Evolutionary conservation across 2,329 filamentous ascomycete species (phyloP), one percentile per base, ranked within the genome.

Genomic region (Epicoccum nigrum): DNA sequence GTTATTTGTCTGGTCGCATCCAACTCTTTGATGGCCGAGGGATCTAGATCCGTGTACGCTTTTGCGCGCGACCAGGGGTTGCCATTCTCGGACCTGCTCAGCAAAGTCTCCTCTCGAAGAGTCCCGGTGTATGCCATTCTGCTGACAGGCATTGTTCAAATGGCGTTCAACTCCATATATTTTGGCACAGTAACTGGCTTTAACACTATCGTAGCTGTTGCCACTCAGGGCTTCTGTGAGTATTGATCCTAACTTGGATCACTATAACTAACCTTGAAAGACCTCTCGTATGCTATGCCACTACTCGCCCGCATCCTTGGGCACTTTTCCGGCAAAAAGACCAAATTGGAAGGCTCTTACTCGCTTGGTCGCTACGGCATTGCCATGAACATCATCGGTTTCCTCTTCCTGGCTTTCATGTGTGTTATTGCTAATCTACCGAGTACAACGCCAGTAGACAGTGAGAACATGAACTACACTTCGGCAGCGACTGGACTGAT

Each of bases 391-490:
- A 60, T 75, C 1, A 58, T 81, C 15, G 81, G 81, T 0, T 74
- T 83, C 4, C 34, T 79, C 0, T 85, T 80, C 58, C 68, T 84
- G 3, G 62, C 80, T 1, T 84, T 84, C 47, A 77, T 79, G 2
- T 77, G 76, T 20, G 79, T 84, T 44, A 81, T 81, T 0, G 83
- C 84, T 62, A 84, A 83, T 49, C 81, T 84, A 48, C 82, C 83
- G 0, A 77, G 74, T 0, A 62, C 75, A 0, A 75, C 66, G 6
- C 83, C 82, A 0, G 80, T 85, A n/a, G 74, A 70, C 1, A 73
- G 73, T 27, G 75, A 81, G 20, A 82, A 81, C 28, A 85, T 84
- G 82, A 85, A 83, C 51, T 84, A 83, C 56, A 83, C 80, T 0
- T 79, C 76, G 17, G 82, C 82, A 0, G 82, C 82, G 0, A 77